phyloP scores from a whole-genome alignment of 768 basidiomycete species.

The Pleurotus tuber-regium region DNA sequence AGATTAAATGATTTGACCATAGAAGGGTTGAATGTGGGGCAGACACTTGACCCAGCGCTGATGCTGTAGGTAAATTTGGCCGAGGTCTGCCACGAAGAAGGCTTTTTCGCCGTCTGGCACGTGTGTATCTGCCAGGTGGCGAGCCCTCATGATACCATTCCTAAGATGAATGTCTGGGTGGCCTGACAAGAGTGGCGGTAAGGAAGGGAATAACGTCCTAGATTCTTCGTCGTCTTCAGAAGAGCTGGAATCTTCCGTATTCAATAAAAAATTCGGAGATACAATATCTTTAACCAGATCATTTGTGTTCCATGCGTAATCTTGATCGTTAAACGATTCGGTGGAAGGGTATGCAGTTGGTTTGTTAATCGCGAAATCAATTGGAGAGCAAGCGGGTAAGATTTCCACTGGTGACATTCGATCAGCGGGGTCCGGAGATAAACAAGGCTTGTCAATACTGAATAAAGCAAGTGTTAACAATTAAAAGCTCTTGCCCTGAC shows the following conservation, averaged over 20 bases:
- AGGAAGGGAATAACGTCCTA: slow-evolving; percentile 53
- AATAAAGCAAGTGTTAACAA: background rate
- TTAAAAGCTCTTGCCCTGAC: background rate
- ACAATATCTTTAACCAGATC: slow-evolving; percentile 33
- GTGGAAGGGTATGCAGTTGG: slow-evolving; percentile 13
- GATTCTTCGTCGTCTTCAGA: slow-evolving; percentile 23
- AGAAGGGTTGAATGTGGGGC: slow-evolving; percentile 89
- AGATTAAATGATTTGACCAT: slow-evolving; percentile 56
- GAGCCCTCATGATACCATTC: slow-evolving; percentile 70
- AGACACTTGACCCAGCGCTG: slow-evolving; percentile 76
- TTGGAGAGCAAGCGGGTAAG: slow-evolving; percentile 33
- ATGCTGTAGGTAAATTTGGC: slow-evolving; percentile 82
- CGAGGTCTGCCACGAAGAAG: slow-evolving; percentile 95
- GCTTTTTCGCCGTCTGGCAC: slow-evolving; percentile 84
- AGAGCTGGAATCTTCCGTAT: background rate
- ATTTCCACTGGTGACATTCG: slow-evolving; percentile 61
- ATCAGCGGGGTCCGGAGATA: slow-evolving; percentile 20
- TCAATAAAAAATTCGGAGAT: slow-evolving; percentile 43
- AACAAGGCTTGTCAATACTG: slow-evolving; percentile 18
- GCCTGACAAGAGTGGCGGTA: slow-evolving; percentile 67
- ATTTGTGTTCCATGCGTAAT: slow-evolving; percentile 57
- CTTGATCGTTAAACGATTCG: slow-evolving; percentile 19
- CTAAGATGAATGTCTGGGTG: slow-evolving; percentile 74
- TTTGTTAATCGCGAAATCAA: slow-evolving; percentile 31
- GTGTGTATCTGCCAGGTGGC: slow-evolving; percentile 45